A percentile compares a stretch with the other conserved stretches of the same genome.
These are phyloP conservation scores for Bromus sterilis DNA, from an alignment of 176 grass and related monocot species.

Conservation along the genomic window DNA sequence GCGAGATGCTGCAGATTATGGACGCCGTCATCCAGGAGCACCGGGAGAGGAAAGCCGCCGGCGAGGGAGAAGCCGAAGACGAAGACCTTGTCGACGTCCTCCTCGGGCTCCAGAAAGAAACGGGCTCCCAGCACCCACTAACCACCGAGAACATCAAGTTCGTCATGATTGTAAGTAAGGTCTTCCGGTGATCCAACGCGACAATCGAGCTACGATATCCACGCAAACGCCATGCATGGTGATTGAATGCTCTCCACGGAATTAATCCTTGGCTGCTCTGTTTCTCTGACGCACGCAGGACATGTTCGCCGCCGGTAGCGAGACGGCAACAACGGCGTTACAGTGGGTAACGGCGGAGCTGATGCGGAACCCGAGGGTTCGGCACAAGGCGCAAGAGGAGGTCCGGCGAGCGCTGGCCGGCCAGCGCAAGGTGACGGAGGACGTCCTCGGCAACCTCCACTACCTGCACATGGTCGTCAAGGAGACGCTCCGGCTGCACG, in stretches of 20 bases:
- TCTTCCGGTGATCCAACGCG: background rate
- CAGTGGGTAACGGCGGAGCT: constrained; percentile 49
- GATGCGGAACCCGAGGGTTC: background rate
- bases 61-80: background rate
- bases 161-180: constrained; percentile 44
- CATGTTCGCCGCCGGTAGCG: constrained; percentile 37
- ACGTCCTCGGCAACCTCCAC: background rate
- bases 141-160: constrained; percentile 52
- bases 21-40: constrained; percentile 36
- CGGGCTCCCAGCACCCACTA: constrained; percentile 18
- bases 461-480: constrained; percentile 39
- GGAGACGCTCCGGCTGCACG: constrained; percentile 49
- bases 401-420: constrained; percentile 12
- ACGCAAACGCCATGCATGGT: background rate
- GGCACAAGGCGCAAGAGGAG: constrained; percentile 35
- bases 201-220: background rate
- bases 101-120: constrained; percentile 37
- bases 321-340: constrained; percentile 30
- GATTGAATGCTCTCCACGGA: no score
- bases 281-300: constrained; percentile 4
- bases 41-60: background rate
- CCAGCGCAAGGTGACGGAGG: background rate
- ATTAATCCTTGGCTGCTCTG: background rate
- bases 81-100: constrained; percentile 48
- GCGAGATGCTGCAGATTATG: constrained; percentile 18